Percentiles rank a stretch among this genome's conserved stretches.
Conservation (phyloP, 2,329 filamentous ascomycete genomes). For the Didymella pinodella region DNA sequence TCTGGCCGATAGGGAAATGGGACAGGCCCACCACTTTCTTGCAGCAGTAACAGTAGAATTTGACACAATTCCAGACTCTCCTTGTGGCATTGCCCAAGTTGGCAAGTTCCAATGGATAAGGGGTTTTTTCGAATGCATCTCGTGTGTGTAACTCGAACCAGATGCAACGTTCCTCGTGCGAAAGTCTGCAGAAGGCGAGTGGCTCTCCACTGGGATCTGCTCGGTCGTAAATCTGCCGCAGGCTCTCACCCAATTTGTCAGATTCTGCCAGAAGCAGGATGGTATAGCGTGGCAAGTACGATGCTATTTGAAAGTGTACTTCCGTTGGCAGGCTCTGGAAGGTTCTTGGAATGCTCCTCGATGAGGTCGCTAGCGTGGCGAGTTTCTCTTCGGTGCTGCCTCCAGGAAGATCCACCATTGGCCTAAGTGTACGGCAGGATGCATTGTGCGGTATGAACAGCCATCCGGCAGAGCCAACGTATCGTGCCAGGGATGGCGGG, state of each 20-base stretch:
- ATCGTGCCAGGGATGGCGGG: not conserved
- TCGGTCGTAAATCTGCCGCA: not conserved
- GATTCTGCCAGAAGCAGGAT: not conserved
- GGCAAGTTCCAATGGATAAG: not conserved
- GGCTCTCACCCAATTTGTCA: not conserved
- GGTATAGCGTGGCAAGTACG: not conserved
- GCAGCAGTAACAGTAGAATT: slow-evolving; percentile 1
- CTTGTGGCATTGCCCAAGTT: not conserved
- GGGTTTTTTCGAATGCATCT: not conserved
- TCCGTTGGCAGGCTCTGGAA: slow-evolving; percentile 1
- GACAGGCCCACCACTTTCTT: not conserved
- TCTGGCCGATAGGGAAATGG: not conserved
- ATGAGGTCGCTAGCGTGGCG: not conserved
- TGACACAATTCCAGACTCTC: not conserved
- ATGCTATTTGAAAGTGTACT: slow-evolving; percentile 7
- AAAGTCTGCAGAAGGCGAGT: not conserved
- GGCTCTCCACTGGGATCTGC: not conserved
- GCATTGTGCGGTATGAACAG: not conserved
- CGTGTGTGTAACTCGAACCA: not conserved
- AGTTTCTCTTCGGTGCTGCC: too few relatives aligned
- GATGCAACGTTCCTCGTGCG: not conserved
- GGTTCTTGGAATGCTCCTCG: not conserved
- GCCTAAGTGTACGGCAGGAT: not conserved
- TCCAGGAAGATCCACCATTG: not conserved
- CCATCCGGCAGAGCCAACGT: not conserved